Base-by-base conservation (phyloP, 805 yeast genomes). In the Wickerhamomyces canadensis region DNA sequence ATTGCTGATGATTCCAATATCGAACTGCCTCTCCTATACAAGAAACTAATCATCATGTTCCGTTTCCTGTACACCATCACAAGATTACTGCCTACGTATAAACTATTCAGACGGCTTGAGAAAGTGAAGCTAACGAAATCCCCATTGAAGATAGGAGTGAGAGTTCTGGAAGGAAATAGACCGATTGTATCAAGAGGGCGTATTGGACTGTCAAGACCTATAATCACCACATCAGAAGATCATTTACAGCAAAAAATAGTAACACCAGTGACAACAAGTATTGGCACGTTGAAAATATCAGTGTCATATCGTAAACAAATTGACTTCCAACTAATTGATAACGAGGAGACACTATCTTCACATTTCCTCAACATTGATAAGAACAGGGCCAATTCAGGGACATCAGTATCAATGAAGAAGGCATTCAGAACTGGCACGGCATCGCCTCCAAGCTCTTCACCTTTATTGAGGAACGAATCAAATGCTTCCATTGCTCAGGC, bases 101-200 rank as follows among this genome's bases (percentile, higher is more conserved):
- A 74, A 44, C 64, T 88, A 37, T 63, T 67, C 40, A 70, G 72
- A 42, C 60, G 57, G 28, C 60, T 78, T 10, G 42, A 55, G n/a
- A 64, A 40, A 43, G 60, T 59, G 31, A 66, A 64, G 43, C 60
- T 62, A 42, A 51, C 55, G 34, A 58, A 56, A 31, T 44, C 64
- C 1, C 64, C 69, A 6, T 57, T 80, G 38, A 58, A 58, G 30
- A 60, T 89, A 2, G 76, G 78, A 6, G 74, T 81, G 34, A 69
- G 86, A 37, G 59, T 84, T 0, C 53, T 84, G 23, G 89, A 88
- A 55, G 96, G 96, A 0, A 73, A 80, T 13, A 75, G 77, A 46
- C 82, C 93, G 1, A 84, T 89, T 21, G 68, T 79, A 10, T 81
- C 94, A 1, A 80, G 79, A 54, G 95, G 96, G 3, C 65, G 97